Evolutionary conservation across 192 early-diverging fungal species (phyloP), one percentile per base, ranked within the genome.

Genomic region (Piromyces sp.): DNA sequence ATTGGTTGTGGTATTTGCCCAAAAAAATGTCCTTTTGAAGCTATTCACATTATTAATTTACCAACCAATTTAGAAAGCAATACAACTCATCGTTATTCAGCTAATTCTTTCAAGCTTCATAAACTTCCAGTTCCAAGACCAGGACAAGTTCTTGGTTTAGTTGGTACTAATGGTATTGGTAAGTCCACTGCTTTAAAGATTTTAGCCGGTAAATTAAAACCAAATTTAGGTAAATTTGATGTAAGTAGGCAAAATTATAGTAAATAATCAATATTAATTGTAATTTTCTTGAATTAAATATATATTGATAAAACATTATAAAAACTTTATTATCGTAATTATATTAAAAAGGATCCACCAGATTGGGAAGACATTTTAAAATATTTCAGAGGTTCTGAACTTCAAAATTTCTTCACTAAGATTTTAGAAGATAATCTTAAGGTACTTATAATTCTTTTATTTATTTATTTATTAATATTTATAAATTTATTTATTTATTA

Each of bases 371-470:
- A 96, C 85, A 96, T 98, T 82, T 86, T 98, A 51, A 95, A 94
- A 86, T 91, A 96, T 84, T 98, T 98, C 91, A 94, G 97, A 82
- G 97, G 97, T 81, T 94, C 93, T 38, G 97, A 97, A 88, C 87
- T 98, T 86, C 97, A 98, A 87, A 98, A 97, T 91, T 98, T 96
- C 89, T 98, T 98, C 84, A 97, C 96, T 81, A 97, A 96, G 88
- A 94, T 98, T 83, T 88, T 98, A 30, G 94, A 98, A 88, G 97
- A 98, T 83, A 94, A 97, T 88, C 85, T 98, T 86, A 94, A 91
- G 91, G 87, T 88, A 86, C 6, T 14, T 38, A 38, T 13, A 14
- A 13, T 38, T 14, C 12, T 36, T 36, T 7, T 7, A 36, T 36
- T 36, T 36, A 36, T 7, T 7, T 36, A 7, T 36, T 7, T 36